phyloP scores from a whole-genome alignment of 129 eudicot species.

The Centrapalus pauciflorus region DNA sequence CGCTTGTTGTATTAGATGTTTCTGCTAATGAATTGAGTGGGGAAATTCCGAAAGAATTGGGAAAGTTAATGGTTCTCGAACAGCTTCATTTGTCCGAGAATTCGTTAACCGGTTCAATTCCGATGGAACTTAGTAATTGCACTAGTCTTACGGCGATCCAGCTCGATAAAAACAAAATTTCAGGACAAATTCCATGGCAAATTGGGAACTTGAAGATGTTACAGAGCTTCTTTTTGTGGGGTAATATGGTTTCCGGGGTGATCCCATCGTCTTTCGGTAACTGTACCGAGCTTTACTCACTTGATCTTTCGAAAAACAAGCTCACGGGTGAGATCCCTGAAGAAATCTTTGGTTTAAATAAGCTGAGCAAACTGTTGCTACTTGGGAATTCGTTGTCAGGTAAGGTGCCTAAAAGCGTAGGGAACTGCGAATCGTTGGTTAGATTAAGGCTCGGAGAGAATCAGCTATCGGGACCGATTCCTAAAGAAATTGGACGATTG shows the following conservation, averaged over 20 bases:
- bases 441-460: slow-evolving; percentile 88
- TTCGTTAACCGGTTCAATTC: slow-evolving; percentile 58
- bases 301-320: slow-evolving; percentile 78
- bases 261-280: slow-evolving; percentile 75
- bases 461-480: slow-evolving; percentile 81
- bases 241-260: slow-evolving; percentile 75
- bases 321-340: slow-evolving; percentile 82
- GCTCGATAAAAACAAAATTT: slow-evolving; percentile 82
- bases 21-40: slow-evolving; percentile 79
- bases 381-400: slow-evolving; percentile 82
- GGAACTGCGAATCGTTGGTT: slow-evolving; percentile 75
- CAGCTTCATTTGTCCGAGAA: slow-evolving; percentile 94
- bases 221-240: slow-evolving; percentile 92
- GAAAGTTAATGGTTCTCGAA: slow-evolving; percentile 63
- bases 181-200: slow-evolving; percentile 73
- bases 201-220: slow-evolving; percentile 68
- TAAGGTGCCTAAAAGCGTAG: slow-evolving; percentile 50
- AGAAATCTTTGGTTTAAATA: slow-evolving; percentile 66
- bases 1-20: slow-evolving; percentile 75
- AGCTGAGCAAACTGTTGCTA: slow-evolving; percentile 71
- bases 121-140: slow-evolving; percentile 74
- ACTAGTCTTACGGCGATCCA: slow-evolving; percentile 75
- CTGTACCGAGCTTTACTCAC: slow-evolving; percentile 79
- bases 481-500: slow-evolving; percentile 80
- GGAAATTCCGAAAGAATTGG: slow-evolving; percentile 76